Percentiles rank a stretch among this genome's conserved stretches.
phyloP scores from a whole-genome alignment of 1,284 basidiomycete genomes.

The Leccinum pachyderme region DNA sequence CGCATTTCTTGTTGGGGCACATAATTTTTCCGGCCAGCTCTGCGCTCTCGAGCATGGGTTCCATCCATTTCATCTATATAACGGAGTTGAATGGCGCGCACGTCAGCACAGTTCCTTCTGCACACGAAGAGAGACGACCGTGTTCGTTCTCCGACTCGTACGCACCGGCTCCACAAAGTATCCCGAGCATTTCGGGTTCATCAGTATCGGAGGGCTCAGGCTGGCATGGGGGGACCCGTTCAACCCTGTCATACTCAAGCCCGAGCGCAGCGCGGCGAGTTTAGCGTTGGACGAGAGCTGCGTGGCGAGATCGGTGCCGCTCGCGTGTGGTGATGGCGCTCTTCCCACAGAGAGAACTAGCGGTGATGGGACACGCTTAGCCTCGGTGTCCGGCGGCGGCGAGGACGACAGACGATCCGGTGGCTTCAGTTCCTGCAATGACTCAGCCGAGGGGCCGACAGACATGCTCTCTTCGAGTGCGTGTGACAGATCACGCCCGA shows the following conservation, averaged over 20 bases:
- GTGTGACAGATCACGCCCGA: constrained; percentile 32
- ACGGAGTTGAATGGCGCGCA: background rate
- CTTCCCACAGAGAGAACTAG: background rate
- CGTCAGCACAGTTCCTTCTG: background rate
- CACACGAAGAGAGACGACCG: background rate
- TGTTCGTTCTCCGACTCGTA: background rate
- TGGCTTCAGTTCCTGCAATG: background rate
- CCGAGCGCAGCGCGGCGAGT: constrained; percentile 31
- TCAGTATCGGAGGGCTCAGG: constrained; percentile 63
- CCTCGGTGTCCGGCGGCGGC: background rate
- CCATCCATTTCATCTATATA: constrained; percentile 92
- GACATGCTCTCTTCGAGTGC: constrained; percentile 29
- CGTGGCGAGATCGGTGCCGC: constrained; percentile 28
- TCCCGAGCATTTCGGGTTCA: constrained; percentile 82
- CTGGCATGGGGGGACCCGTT: constrained; percentile 15
- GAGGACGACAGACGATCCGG: constrained; percentile 3
- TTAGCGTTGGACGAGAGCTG: constrained; percentile 35
- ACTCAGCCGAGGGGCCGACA: background rate
- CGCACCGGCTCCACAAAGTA: constrained; percentile 88
- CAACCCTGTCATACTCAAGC: constrained; percentile 28
- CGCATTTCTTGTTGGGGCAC: constrained; percentile 90
- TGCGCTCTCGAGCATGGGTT: constrained; percentile 70
- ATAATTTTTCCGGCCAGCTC: constrained; percentile 83
- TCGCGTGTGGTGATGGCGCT: constrained; percentile 7
- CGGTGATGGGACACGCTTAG: constrained; percentile 6